These are phyloP conservation scores for Magnolia sinica DNA, from an alignment of 164 flowering plant species.

Conservation along the genomic window DNA sequence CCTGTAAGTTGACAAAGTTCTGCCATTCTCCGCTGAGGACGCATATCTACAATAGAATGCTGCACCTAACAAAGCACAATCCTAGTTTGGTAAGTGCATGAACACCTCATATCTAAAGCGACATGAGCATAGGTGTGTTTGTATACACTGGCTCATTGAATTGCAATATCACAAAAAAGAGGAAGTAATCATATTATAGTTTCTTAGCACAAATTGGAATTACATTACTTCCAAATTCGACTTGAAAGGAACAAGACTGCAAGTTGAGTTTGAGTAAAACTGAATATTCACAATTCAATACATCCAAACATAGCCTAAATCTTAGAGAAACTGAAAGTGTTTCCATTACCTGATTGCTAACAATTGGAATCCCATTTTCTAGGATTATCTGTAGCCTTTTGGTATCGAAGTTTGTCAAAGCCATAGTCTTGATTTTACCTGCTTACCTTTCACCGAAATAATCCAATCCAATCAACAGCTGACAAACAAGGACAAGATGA, in stretches of 20 bases:
- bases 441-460: slow-evolving; percentile 25
- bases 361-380: slow-evolving; percentile 87
- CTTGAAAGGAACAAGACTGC: not conserved
- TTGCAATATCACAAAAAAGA: not conserved
- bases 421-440: slow-evolving; percentile 96
- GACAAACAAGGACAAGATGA: not conserved
- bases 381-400: slow-evolving; percentile 79
- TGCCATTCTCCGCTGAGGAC: slow-evolving; percentile 95
- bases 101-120: not conserved
- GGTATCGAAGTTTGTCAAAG: slow-evolving; percentile 95
- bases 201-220: not conserved
- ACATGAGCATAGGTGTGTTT: not conserved
- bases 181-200: not conserved
- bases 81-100: slow-evolving; percentile 7
- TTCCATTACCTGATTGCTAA: slow-evolving; percentile 82
- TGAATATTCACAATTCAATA: not conserved
- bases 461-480: not conserved
- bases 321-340: not conserved
- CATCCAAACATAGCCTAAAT: not conserved
- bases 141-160: not conserved
- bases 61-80: slow-evolving; percentile 57
- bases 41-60: slow-evolving; percentile 97
- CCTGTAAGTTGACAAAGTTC: slow-evolving; percentile 92
- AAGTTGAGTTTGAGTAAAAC: not conserved
- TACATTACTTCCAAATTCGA: not conserved